Evolutionary conservation across 768 basidiomycete genomes (phyloP), one percentile per base, ranked within the genome.

Genomic region (Phaffia australis): DNA sequence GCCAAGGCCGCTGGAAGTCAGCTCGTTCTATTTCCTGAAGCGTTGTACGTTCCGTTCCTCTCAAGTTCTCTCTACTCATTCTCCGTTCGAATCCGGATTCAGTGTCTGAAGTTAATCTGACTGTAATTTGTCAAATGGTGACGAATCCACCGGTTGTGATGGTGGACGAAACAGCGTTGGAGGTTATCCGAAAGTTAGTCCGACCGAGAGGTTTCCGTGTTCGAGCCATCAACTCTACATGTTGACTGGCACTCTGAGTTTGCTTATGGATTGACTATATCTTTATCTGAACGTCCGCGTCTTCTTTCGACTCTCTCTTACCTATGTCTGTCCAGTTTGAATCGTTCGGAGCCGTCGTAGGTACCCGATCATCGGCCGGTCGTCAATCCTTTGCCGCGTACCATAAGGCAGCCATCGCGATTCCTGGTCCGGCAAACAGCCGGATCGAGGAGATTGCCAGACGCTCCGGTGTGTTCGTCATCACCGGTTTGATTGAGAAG

Each of bases 341-440:
- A 1, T 67, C 79, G 1, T 83, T 84, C 65, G 82, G 81, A 2
- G 74, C 77, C 67, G 69, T 76, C 7, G 79, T 86, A 0, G 85
- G 85, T 30, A 78, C 79, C 0, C 79, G 84, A 29, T 70, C 75
- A 1, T 74, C 76, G 0, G 76, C 79, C 61, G 84, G 84, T 11
- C 79, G 85, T 29, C 81, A 85, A 46, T 84, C 85, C 71, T 86
- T 79, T 71, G 69, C 83, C 29, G 79, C 77, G 25, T 86, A 85
- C 72, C 72, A 81, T 65, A 74, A 76, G 3, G 80, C 81, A 16
- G 84, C 84, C 7, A 80, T 86, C 63, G 80, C 81, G 19, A 76
- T 85, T 56, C 83, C 84, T 0, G 67, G 83, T 2, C 76, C 80
- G 11, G 77, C 82, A 0, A 76, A 81, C 50, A 71, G 77, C 27